Evolutionary conservation across 2,329 filamentous ascomycete species (phyloP).

Genomic region (Botrytis aclada): DNA sequence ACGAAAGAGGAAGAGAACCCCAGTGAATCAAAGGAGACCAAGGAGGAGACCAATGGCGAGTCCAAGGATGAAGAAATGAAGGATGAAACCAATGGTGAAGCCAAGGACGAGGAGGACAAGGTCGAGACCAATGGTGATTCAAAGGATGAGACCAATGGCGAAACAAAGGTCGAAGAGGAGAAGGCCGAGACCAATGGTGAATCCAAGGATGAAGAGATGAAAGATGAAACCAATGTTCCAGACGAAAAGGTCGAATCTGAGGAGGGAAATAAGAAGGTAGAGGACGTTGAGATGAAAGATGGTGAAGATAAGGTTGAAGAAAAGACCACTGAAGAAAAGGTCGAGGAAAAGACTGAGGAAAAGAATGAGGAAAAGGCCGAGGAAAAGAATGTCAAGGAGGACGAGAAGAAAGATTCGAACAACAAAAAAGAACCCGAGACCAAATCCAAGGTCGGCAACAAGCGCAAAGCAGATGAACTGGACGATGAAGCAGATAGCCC

Average conservation of each 20-base stretch:
- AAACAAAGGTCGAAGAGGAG: slow-evolving; percentile 20
- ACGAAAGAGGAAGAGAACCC: neutral
- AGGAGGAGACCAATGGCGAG: neutral
- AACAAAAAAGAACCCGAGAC: slow-evolving; percentile 14
- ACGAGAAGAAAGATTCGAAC: slow-evolving; percentile 27
- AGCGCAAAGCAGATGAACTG: slow-evolving; percentile 31
- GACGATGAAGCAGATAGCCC: slow-evolving; percentile 25
- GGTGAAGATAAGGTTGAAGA: slow-evolving; percentile 17
- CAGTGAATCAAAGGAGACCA: neutral
- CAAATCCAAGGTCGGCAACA: slow-evolving; percentile 28
- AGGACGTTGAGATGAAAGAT: slow-evolving; percentile 19
- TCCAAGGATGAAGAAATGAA: slow-evolving; percentile 37
- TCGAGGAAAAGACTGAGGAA: neutral
- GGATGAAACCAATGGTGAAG: slow-evolving; percentile 25
- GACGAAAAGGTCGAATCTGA: slow-evolving; percentile 22
- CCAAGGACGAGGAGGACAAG: slow-evolving; percentile 30
- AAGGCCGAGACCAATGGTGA: slow-evolving; percentile 27
- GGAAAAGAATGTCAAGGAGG: slow-evolving; percentile 33
- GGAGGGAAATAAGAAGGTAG: slow-evolving; percentile 25
- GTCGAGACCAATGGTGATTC: slow-evolving; percentile 21
- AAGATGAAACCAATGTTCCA: slow-evolving; percentile 26
- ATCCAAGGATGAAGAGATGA: slow-evolving; percentile 21
- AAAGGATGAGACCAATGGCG: slow-evolving; percentile 23
- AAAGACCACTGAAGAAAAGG: slow-evolving; percentile 23
- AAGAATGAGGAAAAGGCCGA: neutral